phyloP scores from a whole-genome alignment of 495 filamentous ascomycete genomes.

The Tuber brumale region DNA sequence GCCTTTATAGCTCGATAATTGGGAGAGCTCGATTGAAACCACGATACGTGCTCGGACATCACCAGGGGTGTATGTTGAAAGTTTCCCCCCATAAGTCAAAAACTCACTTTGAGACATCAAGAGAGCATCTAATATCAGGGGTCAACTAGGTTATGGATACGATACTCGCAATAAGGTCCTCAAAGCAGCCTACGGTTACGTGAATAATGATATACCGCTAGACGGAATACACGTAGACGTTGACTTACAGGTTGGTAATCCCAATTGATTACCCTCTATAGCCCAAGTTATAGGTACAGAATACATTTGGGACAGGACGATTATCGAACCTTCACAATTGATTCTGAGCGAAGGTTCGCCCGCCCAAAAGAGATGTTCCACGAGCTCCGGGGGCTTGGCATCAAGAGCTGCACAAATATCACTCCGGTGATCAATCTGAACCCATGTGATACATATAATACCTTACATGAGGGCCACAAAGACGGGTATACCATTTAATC shows the following conservation, averaged over 20 bases:
- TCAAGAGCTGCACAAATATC: conserved; percentile 39
- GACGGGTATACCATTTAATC: conserved; percentile 11
- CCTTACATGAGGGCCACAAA: conserved; percentile 17
- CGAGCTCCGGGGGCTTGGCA: conserved; percentile 23
- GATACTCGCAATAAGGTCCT: conserved; percentile 21
- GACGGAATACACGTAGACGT: conserved; percentile 40
- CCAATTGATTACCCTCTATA: neutral
- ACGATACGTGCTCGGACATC: conserved; percentile 32
- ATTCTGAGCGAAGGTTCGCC: conserved; percentile 26
- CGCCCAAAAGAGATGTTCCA: conserved; percentile 28
- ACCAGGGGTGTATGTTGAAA: conserved; percentile 24
- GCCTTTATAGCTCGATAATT: conserved; percentile 29
- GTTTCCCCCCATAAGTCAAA: neutral
- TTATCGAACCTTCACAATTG: conserved; percentile 37
- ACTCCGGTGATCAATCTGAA: conserved; percentile 28
- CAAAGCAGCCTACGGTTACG: conserved; percentile 12
- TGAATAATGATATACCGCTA: conserved; percentile 24
- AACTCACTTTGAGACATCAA: neutral
- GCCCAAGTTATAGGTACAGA: neutral
- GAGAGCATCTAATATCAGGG: neutral
- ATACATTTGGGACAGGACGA: conserved; percentile 15
- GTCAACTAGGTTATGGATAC: conserved; percentile 16
- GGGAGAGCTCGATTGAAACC: conserved; percentile 32
- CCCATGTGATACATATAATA: conserved; percentile 20
- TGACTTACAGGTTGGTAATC: conserved; percentile 28